Evolutionary conservation across 352 stramenopile species (phyloP), one percentile per base, ranked within the genome.

Genomic region (Pythium plurisporium): DNA sequence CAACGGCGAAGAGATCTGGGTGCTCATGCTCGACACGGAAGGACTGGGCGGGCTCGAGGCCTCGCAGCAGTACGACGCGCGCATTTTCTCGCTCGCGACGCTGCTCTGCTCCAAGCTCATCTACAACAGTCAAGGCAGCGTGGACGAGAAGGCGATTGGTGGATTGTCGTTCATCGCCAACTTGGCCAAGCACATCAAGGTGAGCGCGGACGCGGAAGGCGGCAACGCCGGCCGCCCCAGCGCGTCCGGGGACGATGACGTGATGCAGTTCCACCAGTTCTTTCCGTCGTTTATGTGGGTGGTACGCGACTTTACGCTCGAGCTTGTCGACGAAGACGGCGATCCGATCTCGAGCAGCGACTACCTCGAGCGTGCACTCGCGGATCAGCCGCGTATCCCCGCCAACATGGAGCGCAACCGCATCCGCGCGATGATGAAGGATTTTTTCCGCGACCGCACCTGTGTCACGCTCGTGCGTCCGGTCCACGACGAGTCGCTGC

Each of bases 261-360:
- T 81, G 20, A 77, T 75, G 70, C 76, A 91, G 63, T 85, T 92
- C 43, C 79, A 89, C 66, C 79, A 73, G 36, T 94, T 95, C 59
- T 94, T 96, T 62, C 87, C 87, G 47, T 90, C 78, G 10, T 96
- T 96, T 59, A 62, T 92, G 25, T 96, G 87, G 87, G 73, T 96
- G 41, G 81, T 96, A 25, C 79, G 87, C 48, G 87, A 96, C 51
- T 96, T 96, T 51, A 88, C 87, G 25, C 69, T 96, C 12, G 78
- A 94, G 47, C 70, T 96, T 10, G 78, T 93, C 31, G 82, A 94
- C 50, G 83, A 92, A 70, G 82, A 95, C 55, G 84, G 85, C 57
- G 72, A 90, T 43, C 66, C 74, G 14, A 93, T 95, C 67, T 83
- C 74, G 2, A 80, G 72, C 51, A 79, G 67, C 42, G 83, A 94